These are phyloP conservation scores for Salinomyces thailandicus DNA, from an alignment of 2,329 filamentous ascomycete genomes.

Conservation along the genomic window DNA sequence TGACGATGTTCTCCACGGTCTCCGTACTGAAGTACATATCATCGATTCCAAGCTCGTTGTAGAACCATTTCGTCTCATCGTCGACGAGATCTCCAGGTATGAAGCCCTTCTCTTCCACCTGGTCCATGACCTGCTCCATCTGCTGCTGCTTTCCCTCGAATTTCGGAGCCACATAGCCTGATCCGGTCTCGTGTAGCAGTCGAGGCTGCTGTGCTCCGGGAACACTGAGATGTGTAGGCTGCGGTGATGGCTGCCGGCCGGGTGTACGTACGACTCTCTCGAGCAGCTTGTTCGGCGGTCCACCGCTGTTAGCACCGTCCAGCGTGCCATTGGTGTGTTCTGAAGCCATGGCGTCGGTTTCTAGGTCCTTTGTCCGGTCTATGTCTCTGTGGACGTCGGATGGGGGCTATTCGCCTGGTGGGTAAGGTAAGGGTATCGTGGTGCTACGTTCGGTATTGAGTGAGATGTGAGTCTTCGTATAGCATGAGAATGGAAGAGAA, in stretches of 20 bases:
- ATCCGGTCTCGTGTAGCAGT: slow-evolving; percentile 74
- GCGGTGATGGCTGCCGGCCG: slow-evolving; percentile 66
- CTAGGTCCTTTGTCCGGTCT: neutral
- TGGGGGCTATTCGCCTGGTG: neutral
- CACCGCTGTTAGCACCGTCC: slow-evolving; percentile 7
- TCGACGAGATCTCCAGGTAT: slow-evolving; percentile 76
- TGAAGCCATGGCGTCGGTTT: slow-evolving; percentile 3
- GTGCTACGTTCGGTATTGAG: too few species aligned
- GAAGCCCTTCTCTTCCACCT: slow-evolving; percentile 70
- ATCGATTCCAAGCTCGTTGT: slow-evolving; percentile 93
- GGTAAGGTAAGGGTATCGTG: too few species aligned
- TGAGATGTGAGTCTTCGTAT: too few species aligned
- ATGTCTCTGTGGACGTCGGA: too few species aligned
- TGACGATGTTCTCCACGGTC: slow-evolving; percentile 73
- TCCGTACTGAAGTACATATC: slow-evolving; percentile 97
- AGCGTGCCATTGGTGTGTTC: slow-evolving; percentile 7
- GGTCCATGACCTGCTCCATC: slow-evolving; percentile 79
- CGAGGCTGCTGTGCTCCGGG: slow-evolving; percentile 48
- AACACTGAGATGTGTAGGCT: slow-evolving; percentile 74
- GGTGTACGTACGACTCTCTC: slow-evolving; percentile 44
- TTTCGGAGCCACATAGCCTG: slow-evolving; percentile 87
- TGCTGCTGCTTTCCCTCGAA: slow-evolving; percentile 89
- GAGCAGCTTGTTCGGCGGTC: slow-evolving; percentile 45
- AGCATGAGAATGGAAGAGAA: too few species aligned
- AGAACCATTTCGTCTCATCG: slow-evolving; percentile 89